Percentiles rank a stretch among this genome's conserved stretches.
phyloP scores from a whole-genome alignment of 169 alveolate genomes.

The Hepatocystis sp. region DNA sequence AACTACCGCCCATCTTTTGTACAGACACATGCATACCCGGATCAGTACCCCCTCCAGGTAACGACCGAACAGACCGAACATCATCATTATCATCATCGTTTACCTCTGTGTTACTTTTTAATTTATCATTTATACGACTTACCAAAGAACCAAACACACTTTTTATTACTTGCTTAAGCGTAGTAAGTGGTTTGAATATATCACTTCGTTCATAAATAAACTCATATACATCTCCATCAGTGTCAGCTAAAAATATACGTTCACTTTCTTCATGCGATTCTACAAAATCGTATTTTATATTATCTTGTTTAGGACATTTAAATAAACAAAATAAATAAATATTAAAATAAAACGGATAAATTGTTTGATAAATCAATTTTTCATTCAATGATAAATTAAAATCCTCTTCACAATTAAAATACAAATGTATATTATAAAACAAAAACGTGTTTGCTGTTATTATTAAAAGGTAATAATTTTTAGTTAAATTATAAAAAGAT shows the following conservation, averaged over 20 bases:
- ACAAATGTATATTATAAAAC: conserved; percentile 56
- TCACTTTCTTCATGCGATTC: conserved; percentile 42
- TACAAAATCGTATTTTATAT: conserved; percentile 7
- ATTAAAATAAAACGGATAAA: conserved; percentile 71
- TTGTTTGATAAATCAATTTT: conserved; percentile 19
- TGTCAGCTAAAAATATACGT: conserved; percentile 25
- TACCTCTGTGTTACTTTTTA: background rate
- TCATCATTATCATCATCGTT: background rate
- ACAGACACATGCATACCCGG: too few species aligned
- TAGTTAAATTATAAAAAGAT: conserved; percentile 34
- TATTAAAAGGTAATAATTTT: conserved; percentile 49
- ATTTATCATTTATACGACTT: conserved; percentile 19
- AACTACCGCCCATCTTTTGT: too few species aligned
- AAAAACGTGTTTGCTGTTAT: conserved; percentile 41
- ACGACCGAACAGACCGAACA: too few species aligned
- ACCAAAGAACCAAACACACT: conserved; percentile 5
- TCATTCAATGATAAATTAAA: conserved; percentile 31
- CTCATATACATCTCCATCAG: conserved; percentile 66
- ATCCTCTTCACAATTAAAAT: conserved; percentile 74
- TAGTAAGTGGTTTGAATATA: conserved; percentile 16
- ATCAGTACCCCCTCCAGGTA: too few species aligned
- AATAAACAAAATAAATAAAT: conserved; percentile 31
- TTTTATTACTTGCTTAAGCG: conserved; percentile 18
- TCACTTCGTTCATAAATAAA: conserved; percentile 39
- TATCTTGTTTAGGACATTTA: conserved; percentile 13